A percentile compares a stretch with the other conserved stretches of the same genome.
Conservation (phyloP, 2,329 filamentous ascomycete species). For the Aspergillus novoparasiticus region DNA sequence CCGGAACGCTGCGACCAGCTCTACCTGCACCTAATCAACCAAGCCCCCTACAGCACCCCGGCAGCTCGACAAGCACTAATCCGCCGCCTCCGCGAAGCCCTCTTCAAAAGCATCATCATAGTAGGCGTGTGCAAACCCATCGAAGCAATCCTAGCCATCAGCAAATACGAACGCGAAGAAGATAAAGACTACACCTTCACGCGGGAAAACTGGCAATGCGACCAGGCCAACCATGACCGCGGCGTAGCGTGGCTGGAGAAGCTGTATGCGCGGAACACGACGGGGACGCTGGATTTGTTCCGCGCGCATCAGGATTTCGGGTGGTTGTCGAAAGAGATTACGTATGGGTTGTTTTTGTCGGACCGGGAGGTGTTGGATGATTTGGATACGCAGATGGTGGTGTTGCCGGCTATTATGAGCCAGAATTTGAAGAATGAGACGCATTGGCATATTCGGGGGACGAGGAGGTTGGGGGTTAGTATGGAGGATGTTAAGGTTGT, state of each 20-base stretch:
- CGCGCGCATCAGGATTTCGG: conserved; percentile 55
- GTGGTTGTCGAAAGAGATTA: conserved; percentile 72
- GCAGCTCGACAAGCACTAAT: conserved; percentile 36
- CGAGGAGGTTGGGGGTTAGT: conserved; percentile 43
- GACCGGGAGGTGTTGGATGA: conserved; percentile 45
- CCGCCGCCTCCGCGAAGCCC: conserved; percentile 54
- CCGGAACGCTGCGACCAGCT: conserved; percentile 56
- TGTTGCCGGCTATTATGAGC: conserved; percentile 48
- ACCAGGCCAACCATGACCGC: conserved; percentile 56
- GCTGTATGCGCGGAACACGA: conserved; percentile 57
- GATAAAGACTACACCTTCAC: conserved; percentile 60
- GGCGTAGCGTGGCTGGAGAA: conserved; percentile 59
- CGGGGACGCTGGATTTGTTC: conserved; percentile 35
- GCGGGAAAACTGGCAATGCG: conserved; percentile 61
- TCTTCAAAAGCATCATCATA: conserved; percentile 61
- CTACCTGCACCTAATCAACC: conserved; percentile 57
- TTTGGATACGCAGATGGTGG: conserved; percentile 49
- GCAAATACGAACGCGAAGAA: conserved; percentile 54
- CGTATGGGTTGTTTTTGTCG: conserved; percentile 61
- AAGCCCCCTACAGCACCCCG: conserved; percentile 46
- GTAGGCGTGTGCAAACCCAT: conserved; percentile 66
- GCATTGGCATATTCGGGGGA: conserved; percentile 50
- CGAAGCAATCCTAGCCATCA: conserved; percentile 61
- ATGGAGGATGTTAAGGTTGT: conserved; percentile 44
- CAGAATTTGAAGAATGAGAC: conserved; percentile 46